Evolutionary conservation across 2,329 filamentous ascomycete species (phyloP).

Genomic region (Alternaria conjuncta): DNA sequence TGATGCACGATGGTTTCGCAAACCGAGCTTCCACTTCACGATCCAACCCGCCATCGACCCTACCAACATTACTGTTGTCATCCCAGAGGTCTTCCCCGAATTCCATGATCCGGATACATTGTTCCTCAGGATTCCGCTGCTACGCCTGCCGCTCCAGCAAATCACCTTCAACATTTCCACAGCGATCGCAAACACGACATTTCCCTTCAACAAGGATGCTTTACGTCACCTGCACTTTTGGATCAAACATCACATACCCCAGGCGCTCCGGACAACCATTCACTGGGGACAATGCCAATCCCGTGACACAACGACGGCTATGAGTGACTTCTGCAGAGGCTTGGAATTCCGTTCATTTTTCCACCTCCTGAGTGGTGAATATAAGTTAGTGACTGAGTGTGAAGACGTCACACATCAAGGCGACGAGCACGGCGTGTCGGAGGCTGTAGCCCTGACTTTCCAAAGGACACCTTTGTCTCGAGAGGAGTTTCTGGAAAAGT

Average conservation of each 20-base stretch:
- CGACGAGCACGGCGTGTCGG: neutral
- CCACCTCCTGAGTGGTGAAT: no score
- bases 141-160: neutral
- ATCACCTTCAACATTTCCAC: neutral
- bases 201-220: no score
- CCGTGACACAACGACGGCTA: no score
- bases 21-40: neutral
- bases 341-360: no score
- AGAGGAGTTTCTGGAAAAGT: neutral
- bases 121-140: neutral
- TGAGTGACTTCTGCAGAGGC: no score
- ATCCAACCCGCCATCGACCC: neutral
- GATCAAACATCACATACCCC: no score
- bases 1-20: neutral
- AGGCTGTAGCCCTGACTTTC: neutral
- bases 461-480: neutral
- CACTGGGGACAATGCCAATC: no score
- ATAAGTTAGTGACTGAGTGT: no score
- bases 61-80: neutral
- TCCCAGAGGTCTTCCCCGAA: neutral
- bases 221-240: no score
- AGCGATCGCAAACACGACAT: no score
- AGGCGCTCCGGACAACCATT: no score
- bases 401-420: no score
- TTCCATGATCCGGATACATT: neutral